Conservation (phyloP, 148 eudicot genomes). For the Agrostemma githago region DNA sequence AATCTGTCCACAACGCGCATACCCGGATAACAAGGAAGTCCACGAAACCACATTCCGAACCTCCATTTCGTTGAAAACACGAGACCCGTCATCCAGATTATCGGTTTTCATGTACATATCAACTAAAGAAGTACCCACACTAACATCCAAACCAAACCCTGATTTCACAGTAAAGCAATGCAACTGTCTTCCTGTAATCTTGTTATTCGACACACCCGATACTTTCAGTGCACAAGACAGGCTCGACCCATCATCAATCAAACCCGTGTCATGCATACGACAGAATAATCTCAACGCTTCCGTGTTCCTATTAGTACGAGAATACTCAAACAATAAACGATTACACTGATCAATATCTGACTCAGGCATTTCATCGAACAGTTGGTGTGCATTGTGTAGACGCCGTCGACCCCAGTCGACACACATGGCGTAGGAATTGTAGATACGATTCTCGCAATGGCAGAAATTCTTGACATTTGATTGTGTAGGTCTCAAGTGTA, state of each 20-base stretch:
- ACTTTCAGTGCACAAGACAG: slow-evolving; percentile 71
- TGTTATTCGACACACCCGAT: slow-evolving; percentile 45
- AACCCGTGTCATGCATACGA: slow-evolving; percentile 39
- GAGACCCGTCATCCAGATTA: slow-evolving; percentile 43
- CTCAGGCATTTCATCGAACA: slow-evolving; percentile 53
- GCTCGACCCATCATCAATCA: slow-evolving; percentile 54
- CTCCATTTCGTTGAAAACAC: slow-evolving; percentile 57
- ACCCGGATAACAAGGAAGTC: slow-evolving; percentile 84
- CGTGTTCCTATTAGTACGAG: slow-evolving; percentile 38
- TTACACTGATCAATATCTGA: slow-evolving; percentile 32
- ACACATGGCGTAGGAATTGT: slow-evolving; percentile 10
- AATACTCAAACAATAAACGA: slow-evolving; percentile 55
- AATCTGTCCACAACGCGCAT: slow-evolving; percentile 45
- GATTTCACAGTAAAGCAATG: slow-evolving; percentile 60
- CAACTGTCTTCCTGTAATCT: slow-evolving; percentile 49
- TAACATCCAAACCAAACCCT: slow-evolving; percentile 63
- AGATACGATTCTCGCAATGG: slow-evolving; percentile 24
- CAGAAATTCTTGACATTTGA: not conserved
- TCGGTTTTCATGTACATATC: slow-evolving; percentile 78
- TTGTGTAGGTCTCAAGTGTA: too few species aligned
- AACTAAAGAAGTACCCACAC: slow-evolving; percentile 82
- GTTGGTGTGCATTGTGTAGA: slow-evolving; percentile 31
- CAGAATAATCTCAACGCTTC: slow-evolving; percentile 44
- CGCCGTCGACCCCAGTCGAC: not conserved
- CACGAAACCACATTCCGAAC: slow-evolving; percentile 84